A percentile compares a stretch with the other conserved stretches of the same genome.
Evolutionary conservation across 2,329 filamentous ascomycete species (phyloP).

Genomic region (Botrytis tulipae): DNA sequence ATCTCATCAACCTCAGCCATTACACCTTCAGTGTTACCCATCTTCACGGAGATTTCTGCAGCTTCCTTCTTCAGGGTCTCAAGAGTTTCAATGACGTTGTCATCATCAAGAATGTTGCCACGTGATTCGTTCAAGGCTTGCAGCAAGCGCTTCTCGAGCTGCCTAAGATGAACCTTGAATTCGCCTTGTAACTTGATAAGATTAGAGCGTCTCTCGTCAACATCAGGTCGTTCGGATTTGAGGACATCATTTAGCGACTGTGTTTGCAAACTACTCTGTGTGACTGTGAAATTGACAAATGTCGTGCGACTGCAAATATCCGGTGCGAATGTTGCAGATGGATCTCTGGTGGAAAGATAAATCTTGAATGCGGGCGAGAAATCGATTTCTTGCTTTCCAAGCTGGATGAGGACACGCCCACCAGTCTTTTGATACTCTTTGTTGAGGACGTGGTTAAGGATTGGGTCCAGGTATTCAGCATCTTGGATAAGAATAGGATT

Average conservation of each 20-base stretch:
- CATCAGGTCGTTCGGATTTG: constrained; percentile 94
- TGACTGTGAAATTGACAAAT: constrained; percentile 99
- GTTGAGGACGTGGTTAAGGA: constrained; percentile 97
- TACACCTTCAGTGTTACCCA: constrained; percentile 92
- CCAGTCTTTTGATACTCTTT: constrained; percentile 99
- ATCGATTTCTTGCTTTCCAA: constrained; percentile 98
- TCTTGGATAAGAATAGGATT: constrained; percentile 99
- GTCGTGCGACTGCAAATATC: constrained; percentile 98
- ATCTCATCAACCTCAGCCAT: constrained; percentile 98
- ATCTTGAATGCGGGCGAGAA: constrained; percentile 96
- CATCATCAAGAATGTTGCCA: constrained; percentile 96
- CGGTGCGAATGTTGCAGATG: constrained; percentile 90
- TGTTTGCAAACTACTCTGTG: constrained; percentile 96
- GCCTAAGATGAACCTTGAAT: constrained; percentile 96
- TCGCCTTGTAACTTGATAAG: constrained; percentile 98
- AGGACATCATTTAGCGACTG: constrained; percentile 97
- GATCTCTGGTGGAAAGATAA: constrained; percentile 92
- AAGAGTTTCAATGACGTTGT: constrained; percentile 95
- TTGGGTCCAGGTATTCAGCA: constrained; percentile 93
- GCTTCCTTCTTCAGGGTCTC: constrained; percentile 98
- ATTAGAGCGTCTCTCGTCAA: constrained; percentile 93
- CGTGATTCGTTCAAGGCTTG: constrained; percentile 96
- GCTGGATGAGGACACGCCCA: constrained; percentile 94
- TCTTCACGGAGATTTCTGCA: constrained; percentile 93
- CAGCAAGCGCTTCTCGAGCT: constrained; percentile 89